These are phyloP conservation scores for Cryptosporidium meleagridis DNA, from an alignment of 169 alveolate genomes.

Conservation along the genomic window DNA sequence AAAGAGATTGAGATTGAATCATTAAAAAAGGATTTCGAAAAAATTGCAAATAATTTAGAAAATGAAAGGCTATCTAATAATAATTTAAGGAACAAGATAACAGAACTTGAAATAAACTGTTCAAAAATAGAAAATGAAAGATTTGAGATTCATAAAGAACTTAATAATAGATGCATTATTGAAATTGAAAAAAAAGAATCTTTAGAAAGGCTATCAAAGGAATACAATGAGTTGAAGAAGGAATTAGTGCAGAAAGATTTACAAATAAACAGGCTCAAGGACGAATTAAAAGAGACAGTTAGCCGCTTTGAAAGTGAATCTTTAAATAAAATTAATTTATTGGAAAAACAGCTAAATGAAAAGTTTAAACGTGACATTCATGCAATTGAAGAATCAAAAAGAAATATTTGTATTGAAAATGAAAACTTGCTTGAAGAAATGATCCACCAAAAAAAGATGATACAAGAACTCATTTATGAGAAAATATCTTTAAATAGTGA, in stretches of 20 bases:
- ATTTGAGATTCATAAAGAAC: constrained; percentile 54
- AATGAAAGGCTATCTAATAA: neutral
- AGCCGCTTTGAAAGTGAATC: neutral
- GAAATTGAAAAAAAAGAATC: constrained; percentile 52
- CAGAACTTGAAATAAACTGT: constrained; percentile 9
- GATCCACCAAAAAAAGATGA: constrained; percentile 37
- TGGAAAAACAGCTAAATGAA: neutral
- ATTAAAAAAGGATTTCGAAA: neutral
- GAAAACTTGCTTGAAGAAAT: constrained; percentile 49
- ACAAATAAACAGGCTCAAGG: neutral
- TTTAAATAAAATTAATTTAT: neutral
- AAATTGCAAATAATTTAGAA: constrained; percentile 13
- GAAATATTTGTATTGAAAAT: constrained; percentile 23
- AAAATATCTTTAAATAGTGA: constrained; percentile 37
- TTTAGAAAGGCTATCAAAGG: constrained; percentile 6
- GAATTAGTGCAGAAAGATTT: constrained; percentile 6
- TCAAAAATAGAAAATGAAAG: constrained; percentile 56
- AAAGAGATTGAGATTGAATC: constrained; percentile 46
- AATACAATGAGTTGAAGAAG: constrained; percentile 7
- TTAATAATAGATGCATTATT: constrained; percentile 17
- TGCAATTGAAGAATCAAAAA: constrained; percentile 19
- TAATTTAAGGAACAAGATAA: constrained; percentile 10
- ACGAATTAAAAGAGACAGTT: neutral
- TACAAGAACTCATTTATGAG: constrained; percentile 56
- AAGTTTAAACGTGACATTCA: neutral